Evolutionary conservation across 2,329 filamentous ascomycete species (phyloP), one percentile per base, ranked within the genome.

Genomic region (Fusarium bactridioides): DNA sequence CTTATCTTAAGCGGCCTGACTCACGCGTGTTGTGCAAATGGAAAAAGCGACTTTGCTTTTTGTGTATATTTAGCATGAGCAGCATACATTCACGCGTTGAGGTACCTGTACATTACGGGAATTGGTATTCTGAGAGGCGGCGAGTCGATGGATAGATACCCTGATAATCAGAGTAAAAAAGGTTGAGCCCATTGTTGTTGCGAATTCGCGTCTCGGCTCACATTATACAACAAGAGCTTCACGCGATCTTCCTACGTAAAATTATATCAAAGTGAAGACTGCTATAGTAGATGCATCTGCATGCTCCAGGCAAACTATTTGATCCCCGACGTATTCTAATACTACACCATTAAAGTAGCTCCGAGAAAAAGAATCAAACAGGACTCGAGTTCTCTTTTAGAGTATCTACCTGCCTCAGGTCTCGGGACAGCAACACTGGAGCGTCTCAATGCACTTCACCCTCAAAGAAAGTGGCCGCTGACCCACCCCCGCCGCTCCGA

Each of bases 61-160:
- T 15, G 73, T 77, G 75, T 76, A 76, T 77, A 75, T 67, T 61
- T 70, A 76, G 43, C 64, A 62, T 58, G 68, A 68, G 65, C 66
- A 71, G 50, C 33, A 50, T 35, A n/a, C 40, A 57, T 58, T n/a
- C 31, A 40, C 69, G 73, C 56, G 64, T 67, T 61, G 55, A 55
- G 67, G 64, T 65, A 74, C 54, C 62, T 77, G 71, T 78, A 77
- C 64, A 78, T 70, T 76, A 77, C 55, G 40, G 58, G 44, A 64
- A 45, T 45, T 58, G 57, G 54, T 33, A 55, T 62, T 38, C 35
- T 44, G 51, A 61, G 41, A 50, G 37, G 53, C 43, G 50, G 50
- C 40, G 64, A 58, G 44, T 37, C 54, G 55, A 43, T 48, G 44
- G 44, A 62, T 41, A 50, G 48, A 72, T 72, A 64, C 51, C 58